Evolutionary conservation across 139 green algal genomes (phyloP), one percentile per base, ranked within the genome.

Genomic region (Yamagishiella unicocca): DNA sequence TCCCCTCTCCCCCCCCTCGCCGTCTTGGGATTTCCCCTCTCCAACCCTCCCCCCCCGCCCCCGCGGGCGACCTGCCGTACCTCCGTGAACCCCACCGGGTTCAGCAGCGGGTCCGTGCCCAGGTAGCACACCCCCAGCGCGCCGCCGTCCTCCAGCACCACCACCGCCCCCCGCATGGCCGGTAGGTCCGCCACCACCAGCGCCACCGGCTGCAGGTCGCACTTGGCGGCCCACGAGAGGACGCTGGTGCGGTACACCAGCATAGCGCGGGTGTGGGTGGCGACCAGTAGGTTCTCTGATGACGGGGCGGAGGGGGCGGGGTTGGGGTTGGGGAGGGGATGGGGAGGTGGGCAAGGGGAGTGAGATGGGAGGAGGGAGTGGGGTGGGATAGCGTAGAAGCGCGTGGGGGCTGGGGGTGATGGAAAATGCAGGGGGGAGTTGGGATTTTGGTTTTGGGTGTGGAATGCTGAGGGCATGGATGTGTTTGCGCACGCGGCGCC

Each of bases 271-370:
- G 87, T 96, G 87, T 94, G 89, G 2, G 94, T 93, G 33, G 90
- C 90, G 17, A 96, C 87, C 1, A 96, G 85, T 67, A 95, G 64
- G 75, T 94, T 95, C 45, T 96, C 91, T 66, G 89, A 22, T n/a
- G n/a, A 5, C 50, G 84, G 24, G 83, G 83, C 1, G 50, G 82
- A 24, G 40, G 40, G 40, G 25, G 25, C 4, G 22, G 70, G 70
- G 70, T 21, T 25, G 70, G 38, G 70, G 31, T 24, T 42, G 2
- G 31, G 12, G n/a, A n/a, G n/a, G n/a, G n/a, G n/a, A n/a, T n/a
- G n/a, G n/a, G n/a, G n/a, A n/a, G n/a, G n/a, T n/a, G n/a, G n/a
- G n/a, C 45, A 45, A 29, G 66, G 66, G 31, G n/a, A 21, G 66
- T 29, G 64, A 31, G 64, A 42, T 27, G 10, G 55, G 55, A 9